Evolutionary conservation across 116 monocot genomes (phyloP).

Genomic region (Dioscorea cayenensis): DNA sequence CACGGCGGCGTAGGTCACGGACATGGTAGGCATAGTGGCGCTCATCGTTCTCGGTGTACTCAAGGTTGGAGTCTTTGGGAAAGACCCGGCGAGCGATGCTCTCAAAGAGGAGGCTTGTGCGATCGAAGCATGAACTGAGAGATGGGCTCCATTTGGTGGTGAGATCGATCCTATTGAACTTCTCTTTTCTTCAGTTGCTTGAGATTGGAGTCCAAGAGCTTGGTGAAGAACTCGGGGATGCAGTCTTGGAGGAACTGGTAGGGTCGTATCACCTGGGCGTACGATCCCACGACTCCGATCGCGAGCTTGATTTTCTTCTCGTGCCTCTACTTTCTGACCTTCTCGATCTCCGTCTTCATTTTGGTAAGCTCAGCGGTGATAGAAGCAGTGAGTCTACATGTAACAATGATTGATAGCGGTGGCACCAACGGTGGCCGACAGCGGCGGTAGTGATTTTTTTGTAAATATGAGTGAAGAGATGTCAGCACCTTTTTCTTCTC

Average conservation of each 20-base stretch:
- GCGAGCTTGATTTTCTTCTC: constrained; percentile 31
- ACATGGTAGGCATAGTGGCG: constrained; percentile 57
- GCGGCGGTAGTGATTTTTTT: too few species aligned
- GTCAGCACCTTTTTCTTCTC: too few species aligned
- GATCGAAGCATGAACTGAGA: constrained; percentile 47
- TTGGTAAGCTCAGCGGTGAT: constrained; percentile 23
- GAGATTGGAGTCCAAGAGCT: constrained; percentile 24
- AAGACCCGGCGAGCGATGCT: constrained; percentile 50
- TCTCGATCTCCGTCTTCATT: constrained; percentile 14
- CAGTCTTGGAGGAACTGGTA: constrained; percentile 42
- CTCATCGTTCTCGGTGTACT: constrained; percentile 25
- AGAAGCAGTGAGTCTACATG: too few species aligned
- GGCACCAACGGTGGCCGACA: too few species aligned
- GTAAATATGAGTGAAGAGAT: too few species aligned
- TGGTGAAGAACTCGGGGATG: constrained; percentile 37
- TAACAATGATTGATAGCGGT: too few species aligned
- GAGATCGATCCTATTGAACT: constrained; percentile 15
- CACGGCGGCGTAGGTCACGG: constrained; percentile 52
- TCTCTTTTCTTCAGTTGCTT: constrained; percentile 17
- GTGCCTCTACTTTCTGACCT: constrained; percentile 17
- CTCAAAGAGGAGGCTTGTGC: constrained; percentile 47
- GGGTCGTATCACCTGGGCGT: constrained; percentile 16
- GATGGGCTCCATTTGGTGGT: constrained; percentile 69
- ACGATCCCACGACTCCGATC: constrained; percentile 20
- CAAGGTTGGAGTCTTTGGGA: constrained; percentile 30